Evolutionary conservation across 116 monocot species (phyloP).

Genomic region (Posidonia oceanica): DNA sequence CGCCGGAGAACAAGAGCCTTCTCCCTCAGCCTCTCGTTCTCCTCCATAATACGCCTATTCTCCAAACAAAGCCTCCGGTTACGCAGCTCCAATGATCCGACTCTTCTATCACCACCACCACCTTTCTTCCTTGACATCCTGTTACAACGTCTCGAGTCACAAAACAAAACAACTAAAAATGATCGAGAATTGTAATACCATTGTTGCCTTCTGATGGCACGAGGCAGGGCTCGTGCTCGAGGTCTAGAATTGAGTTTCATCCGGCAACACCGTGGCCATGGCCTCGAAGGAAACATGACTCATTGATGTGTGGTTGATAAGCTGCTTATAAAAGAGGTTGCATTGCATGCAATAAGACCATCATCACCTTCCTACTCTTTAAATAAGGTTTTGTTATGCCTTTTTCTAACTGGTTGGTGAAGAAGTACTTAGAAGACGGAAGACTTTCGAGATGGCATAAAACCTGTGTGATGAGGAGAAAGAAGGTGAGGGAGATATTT

Average conservation of each 20-base stretch:
- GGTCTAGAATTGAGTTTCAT: not conserved
- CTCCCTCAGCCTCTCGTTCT: conserved; percentile 19
- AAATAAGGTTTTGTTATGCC: too few relatives aligned
- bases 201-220: not conserved
- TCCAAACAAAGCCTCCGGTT: conserved; percentile 12
- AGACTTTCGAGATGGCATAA: too few relatives aligned
- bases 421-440: too few relatives aligned
- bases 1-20: conserved; percentile 9
- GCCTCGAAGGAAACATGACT: not conserved
- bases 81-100: not conserved
- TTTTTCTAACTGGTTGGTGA: too few relatives aligned
- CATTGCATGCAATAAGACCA: too few relatives aligned
- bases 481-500: too few relatives aligned
- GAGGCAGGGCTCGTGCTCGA: not conserved
- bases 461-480: too few relatives aligned
- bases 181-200: not conserved
- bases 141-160: not conserved
- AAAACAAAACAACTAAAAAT: not conserved
- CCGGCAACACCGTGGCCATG: not conserved
- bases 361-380: too few relatives aligned
- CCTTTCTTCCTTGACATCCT: not conserved
- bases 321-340: too few relatives aligned
- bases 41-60: conserved; percentile 21
- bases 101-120: not conserved
- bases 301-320: too few relatives aligned